Evolutionary conservation across 2,329 filamentous ascomycete genomes (phyloP), one percentile per base, ranked within the genome.

Genomic region (Trichoderma polysporum): DNA sequence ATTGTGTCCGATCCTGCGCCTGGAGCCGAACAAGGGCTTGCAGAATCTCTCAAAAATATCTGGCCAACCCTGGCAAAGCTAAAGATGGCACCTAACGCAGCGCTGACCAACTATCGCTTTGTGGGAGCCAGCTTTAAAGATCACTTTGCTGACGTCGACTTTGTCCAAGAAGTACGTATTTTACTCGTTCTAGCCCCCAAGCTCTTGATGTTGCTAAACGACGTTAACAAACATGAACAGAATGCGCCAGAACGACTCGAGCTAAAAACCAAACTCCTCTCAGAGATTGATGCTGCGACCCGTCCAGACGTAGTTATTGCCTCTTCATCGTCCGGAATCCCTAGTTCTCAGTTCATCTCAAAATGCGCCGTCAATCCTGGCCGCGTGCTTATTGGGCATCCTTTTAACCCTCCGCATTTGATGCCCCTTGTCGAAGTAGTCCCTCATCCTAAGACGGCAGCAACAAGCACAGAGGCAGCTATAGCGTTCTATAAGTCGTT

Each of bases 351-450:
- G 15, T 69, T 69, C 59, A 67, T 69, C 15, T 27, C 54, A 3
- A 22, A 67, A 22, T 69, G 68, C 19, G n/a, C 25, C 4, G 47
- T 54, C 22, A 52, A 74, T 35, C 76, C 79, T 0, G 72, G 70
- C 22, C 75, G 79, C n/a, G 74, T 80, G 37, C 70, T 81, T 1
- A 76, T 83, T 29, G 81, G 80, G 4, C 82, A 83, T 69, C 81
- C 82, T 0, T 83, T 83, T 74, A 83, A 84, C 68, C 82, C 82
- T 9, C 81, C 81, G 6, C 81, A 83, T 68, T 73, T 84, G 19
- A 80, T 83, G 22, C 81, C 81, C 1, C 74, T 83, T 15, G 80
- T 83, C 22, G 81, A 84, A 70, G 78, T 83, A 0, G 81, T 82
- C 1, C 78, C 77, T 9, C 76, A 78, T 2, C 56, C 68, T 1